phyloP scores from a whole-genome alignment of 495 filamentous ascomycete species.

The Venustampulla echinocandica region DNA sequence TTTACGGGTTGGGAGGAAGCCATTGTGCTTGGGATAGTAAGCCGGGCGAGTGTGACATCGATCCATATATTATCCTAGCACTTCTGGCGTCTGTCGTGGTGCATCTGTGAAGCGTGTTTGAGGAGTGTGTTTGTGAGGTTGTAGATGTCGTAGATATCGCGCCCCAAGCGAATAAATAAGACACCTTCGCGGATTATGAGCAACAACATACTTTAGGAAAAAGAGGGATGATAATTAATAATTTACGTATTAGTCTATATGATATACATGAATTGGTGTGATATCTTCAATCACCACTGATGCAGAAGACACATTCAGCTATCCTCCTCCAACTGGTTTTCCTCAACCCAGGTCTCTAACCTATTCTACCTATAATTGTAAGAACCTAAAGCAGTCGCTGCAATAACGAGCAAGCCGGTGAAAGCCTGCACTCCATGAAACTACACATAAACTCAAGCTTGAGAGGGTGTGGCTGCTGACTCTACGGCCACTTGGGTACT shows the following conservation, averaged over 20 bases:
- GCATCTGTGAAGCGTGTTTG: neutral
- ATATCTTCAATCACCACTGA: no score
- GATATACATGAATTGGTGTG: no score
- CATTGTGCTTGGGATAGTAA: constrained; percentile 21
- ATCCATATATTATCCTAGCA: neutral
- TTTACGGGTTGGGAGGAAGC: constrained; percentile 31
- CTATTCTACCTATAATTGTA: no score
- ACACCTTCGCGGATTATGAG: neutral
- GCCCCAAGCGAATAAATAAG: neutral
- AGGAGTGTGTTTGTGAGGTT: neutral
- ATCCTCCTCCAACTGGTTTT: no score
- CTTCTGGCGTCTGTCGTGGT: constrained; percentile 3
- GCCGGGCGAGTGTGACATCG: constrained; percentile 7
- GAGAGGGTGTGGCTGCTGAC: neutral
- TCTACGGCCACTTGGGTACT: neutral
- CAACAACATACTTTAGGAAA: neutral
- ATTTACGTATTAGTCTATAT: no score
- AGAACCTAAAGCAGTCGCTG: no score
- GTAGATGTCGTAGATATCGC: neutral
- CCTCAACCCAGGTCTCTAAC: no score
- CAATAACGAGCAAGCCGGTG: no score
- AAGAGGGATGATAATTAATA: neutral
- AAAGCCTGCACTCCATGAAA: no score
- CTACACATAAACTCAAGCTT: no score
- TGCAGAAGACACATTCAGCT: no score